phyloP scores from a whole-genome alignment of 1,139 yeast species.

The Yamadazyma conglobata region DNA sequence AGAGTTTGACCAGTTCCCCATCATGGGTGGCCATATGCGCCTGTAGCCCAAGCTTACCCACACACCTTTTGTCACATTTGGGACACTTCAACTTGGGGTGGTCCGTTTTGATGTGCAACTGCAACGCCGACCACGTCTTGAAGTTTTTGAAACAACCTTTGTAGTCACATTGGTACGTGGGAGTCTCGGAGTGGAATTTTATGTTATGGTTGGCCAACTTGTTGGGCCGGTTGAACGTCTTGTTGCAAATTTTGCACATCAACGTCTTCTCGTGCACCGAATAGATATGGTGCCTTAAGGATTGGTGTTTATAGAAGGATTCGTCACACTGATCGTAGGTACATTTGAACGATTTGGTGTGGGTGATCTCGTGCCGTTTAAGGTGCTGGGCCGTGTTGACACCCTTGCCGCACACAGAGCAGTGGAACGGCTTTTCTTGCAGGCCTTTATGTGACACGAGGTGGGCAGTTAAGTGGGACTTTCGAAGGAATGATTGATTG shows the following conservation, averaged over 20 bases:
- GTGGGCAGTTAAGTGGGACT: slow-evolving; percentile 79
- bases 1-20: slow-evolving; percentile 47
- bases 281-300: slow-evolving; percentile 68
- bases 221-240: slow-evolving; percentile 57
- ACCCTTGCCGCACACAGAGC: slow-evolving; percentile 79
- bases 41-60: slow-evolving; percentile 65
- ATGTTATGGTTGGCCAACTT: slow-evolving; percentile 59
- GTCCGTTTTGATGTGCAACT: slow-evolving; percentile 63
- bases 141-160: slow-evolving; percentile 60
- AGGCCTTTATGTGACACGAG: slow-evolving; percentile 54
- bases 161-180: slow-evolving; percentile 60
- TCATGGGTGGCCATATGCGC: slow-evolving; percentile 66
- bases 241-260: slow-evolving; percentile 57
- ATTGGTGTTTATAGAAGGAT: slow-evolving; percentile 74
- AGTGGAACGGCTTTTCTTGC: slow-evolving; percentile 66
- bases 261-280: slow-evolving; percentile 56
- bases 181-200: slow-evolving; percentile 54
- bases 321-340: slow-evolving; percentile 58
- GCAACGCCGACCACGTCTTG: slow-evolving; percentile 75
- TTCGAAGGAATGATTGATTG: slow-evolving; percentile 63
- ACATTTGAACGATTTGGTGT: slow-evolving; percentile 68
- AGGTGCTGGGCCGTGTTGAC: slow-evolving; percentile 80
- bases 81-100: slow-evolving; percentile 72
- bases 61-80: slow-evolving; percentile 69
- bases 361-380: slow-evolving; percentile 76